Evolutionary conservation across 352 stramenopile species (phyloP).

Genomic region (Phytophthora fragariaefolia): DNA sequence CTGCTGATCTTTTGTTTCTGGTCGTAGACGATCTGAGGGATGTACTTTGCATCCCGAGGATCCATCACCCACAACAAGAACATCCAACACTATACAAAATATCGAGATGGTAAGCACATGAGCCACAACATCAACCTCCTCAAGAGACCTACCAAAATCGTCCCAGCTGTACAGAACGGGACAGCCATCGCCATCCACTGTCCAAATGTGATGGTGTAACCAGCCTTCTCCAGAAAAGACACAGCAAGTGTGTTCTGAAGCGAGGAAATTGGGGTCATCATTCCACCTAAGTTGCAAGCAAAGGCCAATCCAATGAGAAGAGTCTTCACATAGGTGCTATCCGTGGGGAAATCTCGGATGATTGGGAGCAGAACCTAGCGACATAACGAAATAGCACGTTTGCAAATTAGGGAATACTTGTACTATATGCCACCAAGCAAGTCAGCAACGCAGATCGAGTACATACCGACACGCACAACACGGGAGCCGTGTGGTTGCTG

Average conservation of each 20-base stretch:
- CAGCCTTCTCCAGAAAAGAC: slow-evolving; percentile 88
- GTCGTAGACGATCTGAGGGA: slow-evolving; percentile 93
- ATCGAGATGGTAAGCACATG: slow-evolving; percentile 4
- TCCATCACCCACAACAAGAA: slow-evolving; percentile 90
- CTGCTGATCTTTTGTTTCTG: slow-evolving; percentile 91
- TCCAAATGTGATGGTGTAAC: slow-evolving; percentile 90
- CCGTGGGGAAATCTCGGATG: slow-evolving; percentile 85
- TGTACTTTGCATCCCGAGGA: slow-evolving; percentile 88
- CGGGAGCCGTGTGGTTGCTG: slow-evolving; percentile 93
- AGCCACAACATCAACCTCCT: not conserved
- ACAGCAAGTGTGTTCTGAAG: slow-evolving; percentile 90
- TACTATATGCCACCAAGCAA: not conserved
- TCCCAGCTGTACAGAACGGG: slow-evolving; percentile 89
- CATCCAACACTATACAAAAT: slow-evolving; percentile 76
- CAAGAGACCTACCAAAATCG: slow-evolving; percentile 65
- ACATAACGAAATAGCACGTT: not conserved
- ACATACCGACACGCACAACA: slow-evolving; percentile 91
- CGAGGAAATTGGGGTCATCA: slow-evolving; percentile 95
- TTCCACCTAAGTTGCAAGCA: slow-evolving; percentile 92
- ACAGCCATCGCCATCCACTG: slow-evolving; percentile 91
- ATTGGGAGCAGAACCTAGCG: slow-evolving; percentile 80
- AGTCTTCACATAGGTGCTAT: slow-evolving; percentile 90
- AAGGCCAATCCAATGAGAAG: slow-evolving; percentile 93
- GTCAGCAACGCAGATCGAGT: not conserved
- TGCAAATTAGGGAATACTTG: not conserved